Percentiles rank a stretch among this genome's conserved stretches.
Conservation (phyloP, 208 protist species). For the Herpetomonas samuelpessoai region DNA sequence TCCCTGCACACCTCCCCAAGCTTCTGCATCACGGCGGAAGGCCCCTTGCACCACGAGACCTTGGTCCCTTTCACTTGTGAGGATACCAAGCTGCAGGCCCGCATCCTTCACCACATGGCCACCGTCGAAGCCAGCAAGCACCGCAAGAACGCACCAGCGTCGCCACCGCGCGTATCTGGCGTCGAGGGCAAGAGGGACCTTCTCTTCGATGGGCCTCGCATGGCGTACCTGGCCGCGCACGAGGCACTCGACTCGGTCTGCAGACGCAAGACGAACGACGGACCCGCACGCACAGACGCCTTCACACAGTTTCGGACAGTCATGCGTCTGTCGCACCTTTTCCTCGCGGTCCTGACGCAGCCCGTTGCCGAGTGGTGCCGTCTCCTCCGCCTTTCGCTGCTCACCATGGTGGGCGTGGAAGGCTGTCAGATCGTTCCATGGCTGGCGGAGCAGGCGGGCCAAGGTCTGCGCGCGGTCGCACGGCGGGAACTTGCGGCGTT, state of each 20-base stretch:
- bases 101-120: too few species aligned
- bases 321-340: constrained; percentile 9
- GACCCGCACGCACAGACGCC: neutral
- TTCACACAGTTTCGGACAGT: constrained; percentile 11
- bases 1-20: too few species aligned
- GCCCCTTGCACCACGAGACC: too few species aligned
- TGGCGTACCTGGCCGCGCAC: neutral
- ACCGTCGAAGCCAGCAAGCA: too few species aligned
- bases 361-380: constrained; percentile 8
- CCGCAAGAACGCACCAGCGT: too few species aligned
- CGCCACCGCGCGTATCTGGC: too few species aligned
- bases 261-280: neutral
- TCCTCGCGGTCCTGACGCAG: constrained; percentile 5
- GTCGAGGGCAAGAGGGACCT: too few species aligned
- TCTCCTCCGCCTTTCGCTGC: constrained; percentile 8
- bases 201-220: too few species aligned
- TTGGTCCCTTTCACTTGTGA: too few species aligned
- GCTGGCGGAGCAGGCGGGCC: neutral
- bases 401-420: constrained; percentile 11
- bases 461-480: neutral
- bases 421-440: constrained; percentile 1
- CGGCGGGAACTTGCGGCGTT: neutral
- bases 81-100: too few species aligned
- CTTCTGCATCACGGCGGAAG: too few species aligned
- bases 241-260: neutral